These are phyloP conservation scores for Trypanosoma cruzi DNA, from an alignment of 208 protist species.

Conservation along the genomic window DNA sequence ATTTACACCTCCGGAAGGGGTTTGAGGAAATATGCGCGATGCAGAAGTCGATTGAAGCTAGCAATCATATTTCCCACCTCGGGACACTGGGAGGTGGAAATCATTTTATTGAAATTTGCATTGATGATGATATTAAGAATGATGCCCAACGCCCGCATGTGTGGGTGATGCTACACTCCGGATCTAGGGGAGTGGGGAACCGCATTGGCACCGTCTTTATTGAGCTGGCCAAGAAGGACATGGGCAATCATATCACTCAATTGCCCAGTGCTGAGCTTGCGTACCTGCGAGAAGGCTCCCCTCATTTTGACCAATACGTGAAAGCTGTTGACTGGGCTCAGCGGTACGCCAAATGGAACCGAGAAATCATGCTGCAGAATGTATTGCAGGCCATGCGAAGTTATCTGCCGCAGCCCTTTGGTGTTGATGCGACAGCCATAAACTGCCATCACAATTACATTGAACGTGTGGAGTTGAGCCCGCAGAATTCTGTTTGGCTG, in stretches of 20 bases:
- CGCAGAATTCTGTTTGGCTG: conserved; percentile 68
- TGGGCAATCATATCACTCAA: conserved; percentile 46
- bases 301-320: conserved; percentile 86
- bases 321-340: conserved; percentile 87
- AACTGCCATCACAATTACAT: conserved; percentile 95
- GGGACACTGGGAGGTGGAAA: conserved; percentile 91
- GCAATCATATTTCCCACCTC: conserved; percentile 86
- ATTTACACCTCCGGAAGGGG: conserved; percentile 47
- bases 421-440: conserved; percentile 45
- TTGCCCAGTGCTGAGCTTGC: conserved; percentile 75
- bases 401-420: conserved; percentile 41
- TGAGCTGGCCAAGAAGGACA: conserved; percentile 82
- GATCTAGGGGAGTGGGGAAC: conserved; percentile 90
- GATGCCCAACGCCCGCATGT: conserved; percentile 29
- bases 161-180: conserved; percentile 93
- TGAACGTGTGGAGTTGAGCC: conserved; percentile 33
- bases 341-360: conserved; percentile 74
- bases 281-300: conserved; percentile 79
- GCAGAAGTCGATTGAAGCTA: conserved; percentile 41
- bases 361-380: conserved; percentile 81
- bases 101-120: conserved; percentile 92
- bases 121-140: conserved; percentile 52
- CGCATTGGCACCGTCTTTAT: conserved; percentile 85
- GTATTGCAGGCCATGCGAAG: conserved; percentile 62
- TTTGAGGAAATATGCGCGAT: conserved; percentile 69